Base-by-base conservation (phyloP, 805 yeast genomes). In the Suhomyces tanzawaensis region DNA sequence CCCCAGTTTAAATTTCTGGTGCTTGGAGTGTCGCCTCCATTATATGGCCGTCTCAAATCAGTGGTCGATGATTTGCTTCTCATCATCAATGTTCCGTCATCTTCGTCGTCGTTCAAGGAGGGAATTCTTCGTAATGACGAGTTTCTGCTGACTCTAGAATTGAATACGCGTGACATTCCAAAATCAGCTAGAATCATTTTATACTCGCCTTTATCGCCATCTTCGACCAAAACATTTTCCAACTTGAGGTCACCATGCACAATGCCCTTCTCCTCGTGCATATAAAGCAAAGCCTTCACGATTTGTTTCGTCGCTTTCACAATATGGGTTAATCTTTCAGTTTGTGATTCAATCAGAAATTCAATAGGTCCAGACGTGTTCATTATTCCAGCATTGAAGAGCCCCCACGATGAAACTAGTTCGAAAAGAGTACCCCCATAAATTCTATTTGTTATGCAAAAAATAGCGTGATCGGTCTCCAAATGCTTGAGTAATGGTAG, bases 211-310 rank as follows among this genome's bases (percentile, higher is more conserved):
- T 49, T 40, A 21, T 43, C 49, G 23, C 39, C 45, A 26, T 53
- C 53, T 44, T 81, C 81, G 19, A 86, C 57, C 30, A 87, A 63
- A 44, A 91, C 85, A 53, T 87, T 87, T 51, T 87, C 96, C 30
- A 87, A 68, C 60, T 87, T 87, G 32, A 87, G 58, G 61, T 87
- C 96, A 2, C 95, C 90, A 52, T 87, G 96, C 7, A 82, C 85
- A 22, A 85, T 69, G 1, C 81, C 77, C 48, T 64, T 62, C 13
- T 57, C 62, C 5, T 71, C 66, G 44, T 72, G 75, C 76, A 88
- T 68, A 54, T 82, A 85, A 36, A 63, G 50, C 9, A 87, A 55
- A 0, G 84, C 90, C 9, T 65, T 57, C 3, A 77, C 71, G 3
- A 88, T 69, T 49, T 85, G 88, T 19, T 58, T 48, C 4, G 74